phyloP scores from a whole-genome alignment of 768 basidiomycete genomes.

The Mycena latifolia region DNA sequence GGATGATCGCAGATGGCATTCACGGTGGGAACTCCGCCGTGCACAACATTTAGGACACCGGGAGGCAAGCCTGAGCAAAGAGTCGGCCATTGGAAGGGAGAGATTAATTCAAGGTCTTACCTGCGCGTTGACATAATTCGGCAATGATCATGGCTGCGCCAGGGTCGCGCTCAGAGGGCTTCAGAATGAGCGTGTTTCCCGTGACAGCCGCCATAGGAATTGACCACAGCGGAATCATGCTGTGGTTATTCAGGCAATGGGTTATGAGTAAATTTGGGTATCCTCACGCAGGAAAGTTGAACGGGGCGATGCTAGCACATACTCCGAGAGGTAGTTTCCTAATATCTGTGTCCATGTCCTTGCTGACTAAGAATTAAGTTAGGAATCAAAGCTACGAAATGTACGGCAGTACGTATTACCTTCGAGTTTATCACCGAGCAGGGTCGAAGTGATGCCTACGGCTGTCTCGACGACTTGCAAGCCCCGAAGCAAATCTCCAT shows the following conservation, averaged over 20 bases:
- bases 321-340: conserved; percentile 90
- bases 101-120: too few relatives aligned
- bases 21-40: conserved; percentile 91
- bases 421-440: conserved; percentile 95
- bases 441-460: conserved; percentile 81
- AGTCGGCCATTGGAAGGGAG: too few relatives aligned
- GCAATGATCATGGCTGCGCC: conserved; percentile 99
- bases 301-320: conserved; percentile 87
- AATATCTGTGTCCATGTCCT: conserved; percentile 96
- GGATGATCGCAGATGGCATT: conserved; percentile 96
- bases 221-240: conserved; percentile 98
- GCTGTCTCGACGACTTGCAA: conserved; percentile 91
- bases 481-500: conserved; percentile 94
- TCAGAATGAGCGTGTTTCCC: conserved; percentile 94
- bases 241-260: conserved; percentile 40
- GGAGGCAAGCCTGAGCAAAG: too few relatives aligned
- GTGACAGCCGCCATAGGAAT: conserved; percentile 91
- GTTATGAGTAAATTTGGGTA: not conserved
- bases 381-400: conserved; percentile 9
- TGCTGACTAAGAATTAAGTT: conserved; percentile 69
- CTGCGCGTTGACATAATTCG: conserved; percentile 91
- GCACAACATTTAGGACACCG: conserved; percentile 92
- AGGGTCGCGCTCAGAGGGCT: conserved; percentile 96
- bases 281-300: conserved; percentile 89
- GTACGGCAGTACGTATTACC: conserved; percentile 59